phyloP scores from a whole-genome alignment of 2,329 filamentous ascomycete species.

The Lasiodiplodia sp. region DNA sequence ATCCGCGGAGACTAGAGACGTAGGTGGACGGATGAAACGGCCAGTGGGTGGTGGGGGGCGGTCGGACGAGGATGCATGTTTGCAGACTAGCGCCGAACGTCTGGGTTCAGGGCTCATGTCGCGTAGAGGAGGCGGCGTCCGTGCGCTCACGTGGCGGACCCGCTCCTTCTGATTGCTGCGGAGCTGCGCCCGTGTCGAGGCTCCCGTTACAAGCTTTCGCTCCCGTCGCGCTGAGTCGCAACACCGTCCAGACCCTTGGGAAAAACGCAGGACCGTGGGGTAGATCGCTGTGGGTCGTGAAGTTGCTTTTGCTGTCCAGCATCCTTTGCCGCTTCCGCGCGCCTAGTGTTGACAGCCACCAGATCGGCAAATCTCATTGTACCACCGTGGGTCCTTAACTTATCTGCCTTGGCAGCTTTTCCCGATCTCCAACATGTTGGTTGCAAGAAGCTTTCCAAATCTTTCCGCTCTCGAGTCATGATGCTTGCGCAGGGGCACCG shows the following conservation, averaged over 20 bases:
- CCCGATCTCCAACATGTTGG: neutral
- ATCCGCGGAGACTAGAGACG: neutral
- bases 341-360: neutral
- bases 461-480: neutral
- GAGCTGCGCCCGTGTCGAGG: neutral
- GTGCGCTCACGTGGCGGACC: too few relatives aligned
- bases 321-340: constrained; percentile 6
- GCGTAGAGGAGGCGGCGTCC: neutral
- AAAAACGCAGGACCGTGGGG: neutral
- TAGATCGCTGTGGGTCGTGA: neutral
- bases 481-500: neutral
- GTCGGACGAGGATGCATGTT: constrained; percentile 3
- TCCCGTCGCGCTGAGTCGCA: neutral
- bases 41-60: neutral
- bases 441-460: neutral
- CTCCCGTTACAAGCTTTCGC: neutral
- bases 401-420: neutral
- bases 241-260: too few relatives aligned
- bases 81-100: neutral
- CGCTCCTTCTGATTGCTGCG: neutral
- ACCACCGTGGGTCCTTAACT: neutral
- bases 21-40: constrained; percentile 13
- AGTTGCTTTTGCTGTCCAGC: neutral
- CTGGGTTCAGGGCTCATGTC: neutral
- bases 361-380: constrained; percentile 3